Evolutionary conservation across 345 rosid genomes (phyloP).

Genomic region (Rhizophora apiculata): DNA sequence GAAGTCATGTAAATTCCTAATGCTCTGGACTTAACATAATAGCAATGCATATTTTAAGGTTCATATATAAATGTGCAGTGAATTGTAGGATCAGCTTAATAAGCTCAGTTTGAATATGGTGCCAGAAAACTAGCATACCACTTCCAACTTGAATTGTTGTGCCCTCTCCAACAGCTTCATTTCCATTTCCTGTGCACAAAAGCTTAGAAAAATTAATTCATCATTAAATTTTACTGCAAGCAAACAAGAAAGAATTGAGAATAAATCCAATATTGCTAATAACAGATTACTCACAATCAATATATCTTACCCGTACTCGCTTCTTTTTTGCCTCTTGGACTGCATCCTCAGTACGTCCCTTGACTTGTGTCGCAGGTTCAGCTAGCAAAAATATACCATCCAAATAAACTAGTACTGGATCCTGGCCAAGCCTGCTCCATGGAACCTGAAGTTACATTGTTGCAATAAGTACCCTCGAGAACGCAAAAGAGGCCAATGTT

Average conservation of each 20-base stretch:
- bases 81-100: too few species aligned
- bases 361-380: constrained; percentile 81
- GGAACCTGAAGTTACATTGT: constrained; percentile 63
- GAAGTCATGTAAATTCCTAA: too few species aligned
- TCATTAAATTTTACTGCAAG: not conserved
- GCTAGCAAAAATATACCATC: constrained; percentile 87
- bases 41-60: too few species aligned
- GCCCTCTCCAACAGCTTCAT: constrained; percentile 68
- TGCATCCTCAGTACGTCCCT: constrained; percentile 76
- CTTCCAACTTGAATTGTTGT: constrained; percentile 59
- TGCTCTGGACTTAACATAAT: too few species aligned
- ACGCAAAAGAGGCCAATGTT: too few species aligned
- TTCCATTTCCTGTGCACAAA: constrained; percentile 71
- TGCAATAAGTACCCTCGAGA: not conserved
- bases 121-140: constrained; percentile 45
- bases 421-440: constrained; percentile 99
- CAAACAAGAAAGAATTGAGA: too few species aligned
- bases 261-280: constrained; percentile 4
- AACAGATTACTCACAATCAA: constrained; percentile 12
- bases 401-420: constrained; percentile 82
- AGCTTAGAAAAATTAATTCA: constrained; percentile 22
- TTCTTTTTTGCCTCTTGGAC: constrained; percentile 83
- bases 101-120: too few species aligned
- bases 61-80: too few species aligned
- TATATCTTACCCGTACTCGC: constrained; percentile 69